Base-by-base conservation (phyloP, 805 yeast species). In the Candida boleticola region DNA sequence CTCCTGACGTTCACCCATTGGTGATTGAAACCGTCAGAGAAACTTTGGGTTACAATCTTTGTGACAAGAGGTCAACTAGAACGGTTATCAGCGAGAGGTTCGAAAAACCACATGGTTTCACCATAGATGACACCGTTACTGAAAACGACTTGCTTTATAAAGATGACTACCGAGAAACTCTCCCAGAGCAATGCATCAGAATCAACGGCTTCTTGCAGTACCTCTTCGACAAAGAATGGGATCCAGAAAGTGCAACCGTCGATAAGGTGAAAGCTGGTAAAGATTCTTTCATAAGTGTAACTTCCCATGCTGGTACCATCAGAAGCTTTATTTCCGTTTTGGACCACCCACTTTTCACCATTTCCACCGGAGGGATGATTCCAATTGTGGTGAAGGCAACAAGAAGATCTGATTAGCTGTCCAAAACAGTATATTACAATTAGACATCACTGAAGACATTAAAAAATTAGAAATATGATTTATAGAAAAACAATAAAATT, bases 331-430 rank as follows among this genome's bases (percentile, higher is more conserved):
- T 77, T 39, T 48, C 66, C 47, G 81, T 70, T 2, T 54, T 74
- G 41, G 68, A 68, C 18, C 83, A 77, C 53, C 58, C 80, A 32
- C 57, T 61, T 16, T 77, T 76, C 51, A 62, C 73, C 4, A 63
- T 78, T 23, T 71, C 70, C 9, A 76, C 83, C 1, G 83, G 83
- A 5, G 82, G 79, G 9, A 73, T 78, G 72, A 68, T 77, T 29
- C 81, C 83, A 1, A 72, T 78, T 5, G 65, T 78, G 36, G 76
- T 78, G 1, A 72, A 71, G 50, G 79, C 61, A 13, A 61, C 63
- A 5, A 60, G 40, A 27, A 37, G 7, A 10, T 10, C 13, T 4
- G 35, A 31, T 31, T 31, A 17, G 18, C 5, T n/a, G n/a, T n/a
- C n/a, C n/a, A n/a, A n/a, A n/a, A n/a, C n/a, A n/a, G n/a, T n/a